Percentiles rank a stretch among this genome's conserved stretches.
phyloP scores from a whole-genome alignment of 768 basidiomycete genomes.

The Pisolithus sp. region DNA sequence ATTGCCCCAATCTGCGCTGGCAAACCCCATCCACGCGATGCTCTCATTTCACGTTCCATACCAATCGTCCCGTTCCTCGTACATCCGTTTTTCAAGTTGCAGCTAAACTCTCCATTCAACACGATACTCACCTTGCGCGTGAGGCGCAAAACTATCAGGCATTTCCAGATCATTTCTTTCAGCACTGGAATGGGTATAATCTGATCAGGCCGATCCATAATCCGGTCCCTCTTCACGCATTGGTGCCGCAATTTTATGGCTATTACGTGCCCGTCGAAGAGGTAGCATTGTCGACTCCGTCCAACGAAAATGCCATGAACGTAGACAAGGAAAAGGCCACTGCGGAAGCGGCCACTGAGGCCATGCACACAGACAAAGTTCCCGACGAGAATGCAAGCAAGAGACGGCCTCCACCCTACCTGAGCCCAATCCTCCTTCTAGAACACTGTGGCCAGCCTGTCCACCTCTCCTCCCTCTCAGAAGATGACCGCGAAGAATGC shows the following conservation, averaged over 20 bases:
- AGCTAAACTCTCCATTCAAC: conserved; percentile 38
- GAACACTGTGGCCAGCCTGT: conserved; percentile 42
- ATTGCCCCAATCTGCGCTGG: conserved; percentile 10
- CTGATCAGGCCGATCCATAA: conserved; percentile 24
- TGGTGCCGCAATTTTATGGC: conserved; percentile 62
- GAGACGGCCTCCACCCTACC: conserved; percentile 7
- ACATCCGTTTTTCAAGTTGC: conserved; percentile 36
- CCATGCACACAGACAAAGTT: no score
- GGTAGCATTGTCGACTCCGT: no score
- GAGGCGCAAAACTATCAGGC: conserved; percentile 25
- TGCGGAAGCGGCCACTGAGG: no score
- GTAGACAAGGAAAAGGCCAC: no score
- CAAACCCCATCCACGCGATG: conserved; percentile 10
- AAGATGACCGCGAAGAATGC: conserved; percentile 38
- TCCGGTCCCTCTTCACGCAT: conserved; percentile 41
- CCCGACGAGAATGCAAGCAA: no score
- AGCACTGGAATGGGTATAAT: conserved; percentile 22
- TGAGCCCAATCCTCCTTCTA: conserved; percentile 40
- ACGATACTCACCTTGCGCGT: conserved; percentile 31
- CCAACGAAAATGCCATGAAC: no score
- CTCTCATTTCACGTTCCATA: background rate
- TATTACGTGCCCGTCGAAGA: conserved; percentile 37
- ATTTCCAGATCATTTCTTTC: conserved; percentile 24
- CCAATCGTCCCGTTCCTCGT: conserved; percentile 3
- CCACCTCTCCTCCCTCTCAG: conserved; percentile 16